Conservation (phyloP, 2,329 filamentous ascomycete genomes). For the Epichloe sibirici region DNA sequence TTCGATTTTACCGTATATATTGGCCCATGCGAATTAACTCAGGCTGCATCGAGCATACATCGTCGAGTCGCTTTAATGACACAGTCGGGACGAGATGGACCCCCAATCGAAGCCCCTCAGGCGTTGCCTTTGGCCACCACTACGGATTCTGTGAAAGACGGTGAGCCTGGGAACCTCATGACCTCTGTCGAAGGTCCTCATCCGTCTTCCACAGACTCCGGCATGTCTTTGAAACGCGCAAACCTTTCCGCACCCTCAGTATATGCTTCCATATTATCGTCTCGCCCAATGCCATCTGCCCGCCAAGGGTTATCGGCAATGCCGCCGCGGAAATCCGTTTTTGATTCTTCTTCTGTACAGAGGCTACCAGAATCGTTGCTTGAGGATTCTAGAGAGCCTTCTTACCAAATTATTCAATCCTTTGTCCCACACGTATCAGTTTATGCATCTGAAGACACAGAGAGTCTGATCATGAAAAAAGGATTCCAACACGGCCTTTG, state of each 20-base stretch:
- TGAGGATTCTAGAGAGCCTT: constrained; percentile 39
- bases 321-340: constrained; percentile 45
- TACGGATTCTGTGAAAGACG: constrained; percentile 33
- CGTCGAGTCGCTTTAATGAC: constrained; percentile 45
- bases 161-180: constrained; percentile 49
- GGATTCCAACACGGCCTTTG: constrained; percentile 73
- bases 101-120: constrained; percentile 55
- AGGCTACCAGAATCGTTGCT: constrained; percentile 31
- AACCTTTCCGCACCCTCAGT: constrained; percentile 48
- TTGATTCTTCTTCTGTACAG: constrained; percentile 32
- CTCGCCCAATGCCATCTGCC: constrained; percentile 55
- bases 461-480: constrained; percentile 68
- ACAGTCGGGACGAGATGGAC: constrained; percentile 50
- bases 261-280: constrained; percentile 54
- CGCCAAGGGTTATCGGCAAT: constrained; percentile 46
- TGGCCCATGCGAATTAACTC: neutral
- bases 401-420: constrained; percentile 62
- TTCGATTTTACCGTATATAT: constrained; percentile 10
- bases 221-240: constrained; percentile 39
- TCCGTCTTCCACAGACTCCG: constrained; percentile 39
- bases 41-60: constrained; percentile 1
- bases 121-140: constrained; percentile 56
- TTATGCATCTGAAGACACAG: constrained; percentile 75
- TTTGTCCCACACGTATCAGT: constrained; percentile 86
- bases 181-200: constrained; percentile 35